These are phyloP conservation scores for Russula virescens DNA, from an alignment of 768 basidiomycete species.

Conservation along the genomic window DNA sequence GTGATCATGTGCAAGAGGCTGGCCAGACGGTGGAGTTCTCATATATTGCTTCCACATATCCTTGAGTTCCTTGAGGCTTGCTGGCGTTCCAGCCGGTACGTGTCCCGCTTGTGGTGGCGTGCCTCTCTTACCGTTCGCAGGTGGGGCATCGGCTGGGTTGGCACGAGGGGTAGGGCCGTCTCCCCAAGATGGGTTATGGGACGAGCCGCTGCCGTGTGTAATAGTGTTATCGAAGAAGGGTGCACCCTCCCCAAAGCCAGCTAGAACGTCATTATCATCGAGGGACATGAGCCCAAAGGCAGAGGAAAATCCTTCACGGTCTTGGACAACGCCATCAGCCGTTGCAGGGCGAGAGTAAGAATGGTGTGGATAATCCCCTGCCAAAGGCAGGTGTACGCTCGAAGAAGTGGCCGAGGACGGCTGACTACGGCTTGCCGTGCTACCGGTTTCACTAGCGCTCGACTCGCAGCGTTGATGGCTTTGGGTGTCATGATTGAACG, in stretches of 20 bases:
- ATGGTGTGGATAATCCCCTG: conserved; percentile 25
- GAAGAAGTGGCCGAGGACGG: conserved; percentile 54
- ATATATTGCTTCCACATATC: conserved; percentile 76
- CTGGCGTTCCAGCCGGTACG: conserved; percentile 33
- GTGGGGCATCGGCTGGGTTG: conserved; percentile 15
- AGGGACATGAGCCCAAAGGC: conserved; percentile 74
- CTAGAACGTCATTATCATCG: conserved; percentile 65
- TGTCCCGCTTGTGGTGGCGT: conserved; percentile 26
- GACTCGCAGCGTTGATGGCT: conserved; percentile 25
- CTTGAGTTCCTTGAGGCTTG: conserved; percentile 43
- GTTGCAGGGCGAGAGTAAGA: conserved; percentile 25
- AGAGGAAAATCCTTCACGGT: conserved; percentile 30
- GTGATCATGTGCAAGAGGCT: conserved; percentile 20
- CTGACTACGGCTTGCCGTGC: conserved; percentile 39
- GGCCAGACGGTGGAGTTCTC: conserved; percentile 53
- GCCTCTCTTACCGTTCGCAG: conserved; percentile 24
- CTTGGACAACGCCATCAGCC: conserved; percentile 19
- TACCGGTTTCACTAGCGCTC: conserved; percentile 40
- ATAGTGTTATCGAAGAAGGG: conserved; percentile 49
- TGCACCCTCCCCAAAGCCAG: conserved; percentile 51
- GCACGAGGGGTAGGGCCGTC: conserved; percentile 23
- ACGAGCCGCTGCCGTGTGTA: conserved; percentile 5
- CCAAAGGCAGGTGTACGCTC: conserved; percentile 44
- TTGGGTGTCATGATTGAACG: conserved; percentile 24
- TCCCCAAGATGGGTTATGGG: conserved; percentile 16